Conservation (phyloP, 352 stramenopile genomes). For the Peronospora farinosa region DNA sequence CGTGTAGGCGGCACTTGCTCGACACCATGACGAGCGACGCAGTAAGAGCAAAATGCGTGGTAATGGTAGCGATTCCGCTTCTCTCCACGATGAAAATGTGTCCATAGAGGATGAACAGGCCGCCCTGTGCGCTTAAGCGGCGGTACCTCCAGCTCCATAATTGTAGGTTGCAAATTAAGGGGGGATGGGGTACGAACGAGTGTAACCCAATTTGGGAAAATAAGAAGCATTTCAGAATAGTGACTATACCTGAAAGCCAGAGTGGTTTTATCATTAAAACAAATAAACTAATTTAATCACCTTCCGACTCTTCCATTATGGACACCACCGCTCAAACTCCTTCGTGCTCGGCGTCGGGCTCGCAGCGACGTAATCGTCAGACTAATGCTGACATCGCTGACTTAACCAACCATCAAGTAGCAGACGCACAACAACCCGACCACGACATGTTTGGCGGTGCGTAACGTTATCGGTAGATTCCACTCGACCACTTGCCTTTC, state of each 20-base stretch:
- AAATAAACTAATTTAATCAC: background rate
- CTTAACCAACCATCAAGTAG: conserved; percentile 10
- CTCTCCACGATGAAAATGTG: conserved; percentile 76
- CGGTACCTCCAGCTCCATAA: conserved; percentile 13
- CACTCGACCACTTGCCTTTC: background rate
- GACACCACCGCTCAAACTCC: conserved; percentile 29
- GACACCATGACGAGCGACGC: conserved; percentile 47
- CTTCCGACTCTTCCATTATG: conserved; percentile 23
- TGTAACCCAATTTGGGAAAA: background rate
- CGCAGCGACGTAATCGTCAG: conserved; percentile 22
- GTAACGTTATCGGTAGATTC: conserved; percentile 5
- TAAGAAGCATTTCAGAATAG: too few species aligned
- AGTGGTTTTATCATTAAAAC: background rate
- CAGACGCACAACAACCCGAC: conserved; percentile 25
- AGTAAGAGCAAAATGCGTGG: conserved; percentile 80
- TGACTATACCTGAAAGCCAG: background rate
- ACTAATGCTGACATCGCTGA: conserved; percentile 9
- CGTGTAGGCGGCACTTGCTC: conserved; percentile 60
- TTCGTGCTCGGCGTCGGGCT: conserved; percentile 36
- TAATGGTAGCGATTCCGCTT: conserved; percentile 85
- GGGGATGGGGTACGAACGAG: background rate
- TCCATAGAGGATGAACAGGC: conserved; percentile 69
- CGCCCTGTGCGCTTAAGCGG: conserved; percentile 60
- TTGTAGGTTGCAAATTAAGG: background rate
- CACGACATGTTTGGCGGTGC: conserved; percentile 84